Evolutionary conservation across 1,284 basidiomycete species (phyloP).

Genomic region (Afroboletus lepidellus): DNA sequence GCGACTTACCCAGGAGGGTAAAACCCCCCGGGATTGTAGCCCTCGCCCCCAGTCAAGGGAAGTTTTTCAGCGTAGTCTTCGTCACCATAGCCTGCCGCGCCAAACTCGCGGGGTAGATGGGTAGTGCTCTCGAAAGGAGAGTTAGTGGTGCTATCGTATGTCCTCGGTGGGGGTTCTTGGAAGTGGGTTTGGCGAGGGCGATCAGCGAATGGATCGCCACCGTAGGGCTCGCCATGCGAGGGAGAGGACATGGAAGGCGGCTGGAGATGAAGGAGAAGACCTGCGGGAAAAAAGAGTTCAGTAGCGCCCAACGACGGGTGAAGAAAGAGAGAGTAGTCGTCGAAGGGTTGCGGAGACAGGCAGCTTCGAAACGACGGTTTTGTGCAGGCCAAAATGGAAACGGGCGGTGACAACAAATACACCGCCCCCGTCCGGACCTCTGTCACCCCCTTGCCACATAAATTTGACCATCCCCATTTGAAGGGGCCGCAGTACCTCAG

Average conservation of each 20-base stretch:
- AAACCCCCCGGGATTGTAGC: conserved; percentile 53
- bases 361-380: conserved; percentile 23
- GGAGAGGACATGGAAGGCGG: conserved; percentile 47
- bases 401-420: conserved; percentile 36
- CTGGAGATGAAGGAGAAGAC: not conserved
- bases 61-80: conserved; percentile 72
- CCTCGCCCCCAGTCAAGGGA: conserved; percentile 59
- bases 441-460: conserved; percentile 28
- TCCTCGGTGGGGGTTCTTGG: conserved; percentile 46
- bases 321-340: conserved; percentile 9
- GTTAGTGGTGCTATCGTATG: conserved; percentile 43
- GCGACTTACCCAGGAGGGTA: conserved; percentile 68
- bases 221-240: conserved; percentile 40
- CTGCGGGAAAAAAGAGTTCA: conserved; percentile 13
- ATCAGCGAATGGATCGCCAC: conserved; percentile 70
- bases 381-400: conserved; percentile 29
- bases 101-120: conserved; percentile 55
- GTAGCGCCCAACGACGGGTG: conserved; percentile 10
- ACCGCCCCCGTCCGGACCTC: conserved; percentile 31
- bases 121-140: conserved; percentile 53
- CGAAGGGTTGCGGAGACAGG: conserved; percentile 21
- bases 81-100: conserved; percentile 48
- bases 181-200: conserved; percentile 59
- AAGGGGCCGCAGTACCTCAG: conserved; percentile 13
- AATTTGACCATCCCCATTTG: too few relatives aligned